phyloP scores from a whole-genome alignment of 192 early-diverging fungal species.

The Funneliformis geosporum region DNA sequence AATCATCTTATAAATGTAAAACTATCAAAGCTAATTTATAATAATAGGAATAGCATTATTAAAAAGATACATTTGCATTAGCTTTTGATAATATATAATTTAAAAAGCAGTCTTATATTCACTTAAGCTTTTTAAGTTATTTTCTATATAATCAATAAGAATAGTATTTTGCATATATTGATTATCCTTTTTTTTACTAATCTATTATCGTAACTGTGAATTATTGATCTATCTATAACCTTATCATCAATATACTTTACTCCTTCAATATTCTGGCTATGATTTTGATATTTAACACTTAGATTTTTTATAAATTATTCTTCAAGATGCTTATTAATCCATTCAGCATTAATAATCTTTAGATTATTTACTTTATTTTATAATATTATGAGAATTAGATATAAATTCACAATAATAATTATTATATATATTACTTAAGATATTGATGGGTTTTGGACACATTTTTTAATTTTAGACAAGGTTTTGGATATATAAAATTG shows the following conservation, averaged over 20 bases:
- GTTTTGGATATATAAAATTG: too few species aligned
- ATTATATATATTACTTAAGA: constrained; percentile 6
- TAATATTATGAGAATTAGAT: neutral
- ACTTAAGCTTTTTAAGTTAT: neutral
- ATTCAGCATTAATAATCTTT: neutral
- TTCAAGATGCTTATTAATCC: constrained; percentile 24
- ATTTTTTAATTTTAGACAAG: too few species aligned
- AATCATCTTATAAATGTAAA: too few species aligned
- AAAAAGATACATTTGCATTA: constrained; percentile 16
- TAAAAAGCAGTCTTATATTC: neutral
- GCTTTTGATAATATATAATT: constrained; percentile 5
- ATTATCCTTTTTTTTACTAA: neutral
- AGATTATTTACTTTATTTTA: too few species aligned
- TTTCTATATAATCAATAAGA: constrained; percentile 9
- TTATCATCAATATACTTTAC: constrained; percentile 2
- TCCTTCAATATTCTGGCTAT: neutral
- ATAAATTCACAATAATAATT: constrained; percentile 7
- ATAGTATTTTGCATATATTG: constrained; percentile 3
- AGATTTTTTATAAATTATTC: constrained; percentile 23
- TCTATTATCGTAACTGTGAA: constrained; percentile 21
- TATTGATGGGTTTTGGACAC: too few species aligned
- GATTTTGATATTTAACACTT: constrained; percentile 1
- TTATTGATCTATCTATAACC: constrained; percentile 1
- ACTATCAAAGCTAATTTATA: neutral
- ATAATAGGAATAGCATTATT: constrained; percentile 18